These are phyloP conservation scores for Ganoderma resinaceum DNA, from an alignment of 1,284 basidiomycete genomes.

Conservation along the genomic window DNA sequence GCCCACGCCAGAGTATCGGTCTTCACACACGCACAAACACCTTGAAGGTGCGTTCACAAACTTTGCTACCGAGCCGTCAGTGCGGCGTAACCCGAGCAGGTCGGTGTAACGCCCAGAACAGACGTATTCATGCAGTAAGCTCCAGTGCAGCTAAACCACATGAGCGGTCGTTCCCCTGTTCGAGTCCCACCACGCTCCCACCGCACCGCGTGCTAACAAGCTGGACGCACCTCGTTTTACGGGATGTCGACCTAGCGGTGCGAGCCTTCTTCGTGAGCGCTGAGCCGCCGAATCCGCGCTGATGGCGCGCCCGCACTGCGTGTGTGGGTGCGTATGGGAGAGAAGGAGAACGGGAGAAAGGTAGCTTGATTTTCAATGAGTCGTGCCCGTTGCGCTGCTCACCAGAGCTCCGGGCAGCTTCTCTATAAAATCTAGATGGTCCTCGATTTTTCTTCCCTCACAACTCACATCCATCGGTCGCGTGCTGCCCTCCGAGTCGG, in stretches of 20 bases:
- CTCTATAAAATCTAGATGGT: neutral
- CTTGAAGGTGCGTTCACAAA: neutral
- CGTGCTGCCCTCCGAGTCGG: neutral
- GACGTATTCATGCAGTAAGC: neutral
- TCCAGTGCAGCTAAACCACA: neutral
- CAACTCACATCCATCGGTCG: neutral
- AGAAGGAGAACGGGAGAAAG: too few relatives aligned
- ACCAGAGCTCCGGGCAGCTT: neutral
- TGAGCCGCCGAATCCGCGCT: neutral
- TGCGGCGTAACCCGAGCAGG: neutral
- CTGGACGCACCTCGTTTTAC: neutral
- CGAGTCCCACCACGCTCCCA: neutral
- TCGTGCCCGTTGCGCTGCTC: neutral
- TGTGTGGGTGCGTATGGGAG: neutral
- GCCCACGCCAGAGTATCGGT: neutral
- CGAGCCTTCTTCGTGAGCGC: neutral
- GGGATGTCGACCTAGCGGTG: neutral
- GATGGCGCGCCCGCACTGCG: slow-evolving; percentile 5
- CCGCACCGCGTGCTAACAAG: neutral
- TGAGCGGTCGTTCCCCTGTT: slow-evolving; percentile 1
- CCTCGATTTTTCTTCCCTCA: neutral
- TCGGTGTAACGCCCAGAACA: too few relatives aligned
- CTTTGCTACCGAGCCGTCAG: neutral
- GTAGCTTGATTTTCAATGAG: neutral
- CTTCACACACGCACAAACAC: neutral